Evolutionary conservation across 495 filamentous ascomycete genomes (phyloP).

Genomic region (Talaromyces borbonicus): DNA sequence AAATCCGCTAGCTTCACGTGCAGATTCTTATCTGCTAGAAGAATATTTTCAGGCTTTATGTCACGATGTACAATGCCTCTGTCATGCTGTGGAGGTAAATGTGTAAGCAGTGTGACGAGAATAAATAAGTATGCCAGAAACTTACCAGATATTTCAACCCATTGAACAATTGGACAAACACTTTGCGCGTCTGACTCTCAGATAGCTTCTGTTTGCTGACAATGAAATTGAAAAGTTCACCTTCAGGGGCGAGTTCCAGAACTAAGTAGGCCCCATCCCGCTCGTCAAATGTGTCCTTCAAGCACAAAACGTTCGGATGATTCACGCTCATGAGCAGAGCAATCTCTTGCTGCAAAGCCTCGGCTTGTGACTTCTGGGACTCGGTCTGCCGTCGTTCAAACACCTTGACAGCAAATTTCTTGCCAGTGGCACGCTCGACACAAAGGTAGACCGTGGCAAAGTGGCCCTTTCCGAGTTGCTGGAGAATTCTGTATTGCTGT

Average conservation of each 20-base stretch:
- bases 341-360: constrained; percentile 88
- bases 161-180: constrained; percentile 88
- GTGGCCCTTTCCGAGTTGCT: constrained; percentile 90
- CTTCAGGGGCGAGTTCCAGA: constrained; percentile 81
- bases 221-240: constrained; percentile 93
- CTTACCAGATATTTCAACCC: constrained; percentile 89
- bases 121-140: neutral
- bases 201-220: constrained; percentile 78
- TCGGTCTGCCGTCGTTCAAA: constrained; percentile 74
- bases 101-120: constrained; percentile 9
- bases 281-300: constrained; percentile 94
- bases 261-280: constrained; percentile 84
- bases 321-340: constrained; percentile 92
- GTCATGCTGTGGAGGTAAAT: constrained; percentile 66
- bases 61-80: constrained; percentile 96
- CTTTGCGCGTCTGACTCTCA: constrained; percentile 71
- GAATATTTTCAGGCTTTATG: constrained; percentile 98
- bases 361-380: constrained; percentile 71
- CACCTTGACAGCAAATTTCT: constrained; percentile 83
- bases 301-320: constrained; percentile 88
- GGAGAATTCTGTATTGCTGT: constrained; percentile 75
- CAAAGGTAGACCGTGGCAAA: constrained; percentile 94
- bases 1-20: constrained; percentile 94
- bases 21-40: constrained; percentile 73
- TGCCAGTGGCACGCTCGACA: constrained; percentile 72